phyloP scores from a whole-genome alignment of 2,329 filamentous ascomycete species.

The Ceratocystis colombiana region DNA sequence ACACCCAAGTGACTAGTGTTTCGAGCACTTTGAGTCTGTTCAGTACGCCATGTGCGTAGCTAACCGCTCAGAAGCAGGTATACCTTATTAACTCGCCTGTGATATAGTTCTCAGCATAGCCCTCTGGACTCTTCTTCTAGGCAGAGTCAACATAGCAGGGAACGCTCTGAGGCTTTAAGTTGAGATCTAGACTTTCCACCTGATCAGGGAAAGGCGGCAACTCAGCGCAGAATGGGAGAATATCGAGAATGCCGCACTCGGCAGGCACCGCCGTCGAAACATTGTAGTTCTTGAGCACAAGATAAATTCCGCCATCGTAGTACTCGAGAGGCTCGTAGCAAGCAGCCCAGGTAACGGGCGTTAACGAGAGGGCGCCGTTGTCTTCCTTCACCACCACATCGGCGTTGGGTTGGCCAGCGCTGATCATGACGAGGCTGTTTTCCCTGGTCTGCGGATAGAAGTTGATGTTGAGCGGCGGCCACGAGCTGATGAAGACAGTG shows the following conservation, averaged over 20 bases:
- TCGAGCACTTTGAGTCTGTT: not conserved
- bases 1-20: not conserved
- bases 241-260: conserved; percentile 36
- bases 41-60: not conserved
- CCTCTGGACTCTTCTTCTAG: conserved; percentile 19
- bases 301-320: conserved; percentile 33
- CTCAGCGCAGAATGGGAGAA: conserved; percentile 38
- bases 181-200: not conserved
- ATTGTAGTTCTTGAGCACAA: conserved; percentile 26
- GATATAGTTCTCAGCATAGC: conserved; percentile 2
- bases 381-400: conserved; percentile 34
- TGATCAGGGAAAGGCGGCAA: conserved; percentile 33
- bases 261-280: conserved; percentile 31
- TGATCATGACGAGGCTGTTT: conserved; percentile 32
- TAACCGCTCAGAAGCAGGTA: not conserved
- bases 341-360: conserved; percentile 34
- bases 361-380: conserved; percentile 31
- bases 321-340: conserved; percentile 38
- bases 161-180: not conserved
- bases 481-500: conserved; percentile 34
- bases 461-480: conserved; percentile 34
- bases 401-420: conserved; percentile 30
- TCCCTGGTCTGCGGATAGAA: conserved; percentile 30
- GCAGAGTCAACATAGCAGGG: conserved; percentile 22
- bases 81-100: not conserved